A percentile compares a stretch with the other conserved stretches of the same genome.
phyloP scores from a whole-genome alignment of 1,284 basidiomycete species.

The Rhodotorula mucilaginosa region DNA sequence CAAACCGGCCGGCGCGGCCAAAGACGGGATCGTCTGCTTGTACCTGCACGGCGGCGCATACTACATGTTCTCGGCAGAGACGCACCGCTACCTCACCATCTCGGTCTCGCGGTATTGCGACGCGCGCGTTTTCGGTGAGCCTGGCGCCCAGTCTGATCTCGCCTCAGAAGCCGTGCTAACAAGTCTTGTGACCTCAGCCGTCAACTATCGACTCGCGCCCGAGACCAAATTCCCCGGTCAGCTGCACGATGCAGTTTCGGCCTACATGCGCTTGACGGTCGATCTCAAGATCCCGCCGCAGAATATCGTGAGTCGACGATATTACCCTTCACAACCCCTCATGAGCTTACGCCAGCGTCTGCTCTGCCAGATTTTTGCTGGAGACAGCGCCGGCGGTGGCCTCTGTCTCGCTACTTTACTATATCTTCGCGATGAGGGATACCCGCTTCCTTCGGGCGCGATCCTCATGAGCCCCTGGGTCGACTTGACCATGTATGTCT shows the following conservation, averaged over 20 bases:
- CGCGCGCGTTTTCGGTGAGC: constrained; percentile 85
- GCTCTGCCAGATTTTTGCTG: constrained; percentile 44
- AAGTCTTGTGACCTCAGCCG: constrained; percentile 56
- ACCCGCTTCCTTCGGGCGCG: constrained; percentile 73
- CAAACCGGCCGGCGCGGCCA: neutral
- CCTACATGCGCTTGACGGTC: constrained; percentile 81
- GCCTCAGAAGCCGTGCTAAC: neutral
- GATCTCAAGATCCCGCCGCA: constrained; percentile 87
- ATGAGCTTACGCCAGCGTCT: no score
- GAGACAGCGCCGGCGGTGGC: constrained; percentile 89
- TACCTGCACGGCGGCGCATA: constrained; percentile 94
- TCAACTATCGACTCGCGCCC: constrained; percentile 94
- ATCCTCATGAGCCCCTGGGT: constrained; percentile 93
- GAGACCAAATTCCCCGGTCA: constrained; percentile 92
- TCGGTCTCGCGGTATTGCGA: constrained; percentile 86
- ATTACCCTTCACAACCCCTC: no score
- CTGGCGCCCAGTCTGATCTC: neutral
- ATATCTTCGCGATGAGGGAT: constrained; percentile 67
- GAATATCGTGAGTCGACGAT: constrained; percentile 62
- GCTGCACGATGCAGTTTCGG: constrained; percentile 82
- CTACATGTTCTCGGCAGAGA: constrained; percentile 90
- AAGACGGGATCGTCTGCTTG: constrained; percentile 71
- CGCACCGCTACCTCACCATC: constrained; percentile 87
- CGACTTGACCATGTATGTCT: constrained; percentile 52
- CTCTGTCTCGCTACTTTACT: constrained; percentile 79